phyloP scores from a whole-genome alignment of 202 grass and related monocot genomes.

The Carex arenaria region DNA sequence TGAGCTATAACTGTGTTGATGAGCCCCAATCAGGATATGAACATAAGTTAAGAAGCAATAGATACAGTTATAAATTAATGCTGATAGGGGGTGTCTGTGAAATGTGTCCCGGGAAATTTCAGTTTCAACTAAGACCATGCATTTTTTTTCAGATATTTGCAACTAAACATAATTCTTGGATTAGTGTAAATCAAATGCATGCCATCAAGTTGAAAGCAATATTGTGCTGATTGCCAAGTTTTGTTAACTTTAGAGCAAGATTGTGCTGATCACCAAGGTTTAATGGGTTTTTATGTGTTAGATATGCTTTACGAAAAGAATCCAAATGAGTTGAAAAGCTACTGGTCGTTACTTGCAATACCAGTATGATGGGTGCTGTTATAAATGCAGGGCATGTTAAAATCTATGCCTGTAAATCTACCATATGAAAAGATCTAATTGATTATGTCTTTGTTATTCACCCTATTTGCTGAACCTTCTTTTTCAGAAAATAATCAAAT shows the following conservation, averaged over 20 bases:
- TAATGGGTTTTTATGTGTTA: slow-evolving; percentile 1
- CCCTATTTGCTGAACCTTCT: not conserved
- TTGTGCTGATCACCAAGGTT: not conserved
- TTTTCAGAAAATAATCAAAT: not conserved
- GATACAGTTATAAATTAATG: not conserved
- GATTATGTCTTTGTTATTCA: not conserved
- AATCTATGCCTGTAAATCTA: not conserved
- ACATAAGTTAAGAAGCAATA: not conserved
- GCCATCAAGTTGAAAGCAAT: not conserved
- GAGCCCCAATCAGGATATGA: not conserved
- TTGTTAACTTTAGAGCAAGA: not conserved
- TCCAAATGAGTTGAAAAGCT: not conserved
- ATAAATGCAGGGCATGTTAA: not conserved
- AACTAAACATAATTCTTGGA: not conserved
- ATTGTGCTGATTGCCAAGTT: not conserved
- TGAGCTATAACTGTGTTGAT: not conserved
- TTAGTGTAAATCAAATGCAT: not conserved
- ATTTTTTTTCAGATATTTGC: not conserved
- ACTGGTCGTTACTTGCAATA: not conserved
- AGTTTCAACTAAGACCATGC: not conserved
- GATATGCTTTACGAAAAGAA: not conserved
- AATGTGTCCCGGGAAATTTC: not conserved
- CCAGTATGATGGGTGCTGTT: not conserved
- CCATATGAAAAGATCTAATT: not conserved
- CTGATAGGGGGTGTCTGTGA: not conserved